Evolutionary conservation across 345 rosid genomes (phyloP), one percentile per base, ranked within the genome.

Genomic region (Lepidium africanum): DNA sequence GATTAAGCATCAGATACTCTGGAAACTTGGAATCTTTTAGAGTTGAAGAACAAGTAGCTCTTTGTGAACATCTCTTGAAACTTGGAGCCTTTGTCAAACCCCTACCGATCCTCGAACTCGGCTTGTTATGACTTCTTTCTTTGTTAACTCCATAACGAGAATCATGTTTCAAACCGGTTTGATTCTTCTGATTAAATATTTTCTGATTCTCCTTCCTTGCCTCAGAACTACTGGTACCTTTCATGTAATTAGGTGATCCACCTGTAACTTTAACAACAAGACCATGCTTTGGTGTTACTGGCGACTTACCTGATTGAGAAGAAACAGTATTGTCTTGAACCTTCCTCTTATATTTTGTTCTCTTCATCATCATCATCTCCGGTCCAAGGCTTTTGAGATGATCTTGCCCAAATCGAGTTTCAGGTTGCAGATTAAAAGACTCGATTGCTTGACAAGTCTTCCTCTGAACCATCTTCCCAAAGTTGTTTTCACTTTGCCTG

Each of bases 31-130:
- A 82, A 52, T 91, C 97, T 81, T 94, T 94, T 47, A 89, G 63
- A 69, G 95, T 83, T 0, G 99, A 91, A 72, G 96, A 91, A 77
- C 99, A 94, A 19, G 99, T 94, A 77, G 87, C 78, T 77, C 75
- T 87, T 75, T 82, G 90, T 36, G 78, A 63, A 4, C 62, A 75
- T 69, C 78, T 75, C 72, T 94, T 94, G 70, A 94, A 91, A 71
- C 74, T 91, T 3, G 87, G 91, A 51, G 80, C 46, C 73, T 81
- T 92, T 19, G 82, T 86, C 39, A 89, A 75, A 77, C 87, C 81
- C 71, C 85, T 85, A 61, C 63, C 81, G 54, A 63, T 63, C 78
- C 78, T 88, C 70, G 71, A 87, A 71, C 89, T 79, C 27, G 86
- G 82, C 32, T 87, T 69, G 51, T 77, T 64, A 43, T 21, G 5